phyloP scores from a whole-genome alignment of 2,329 filamentous ascomycete species.

The Malbranchea cinnamomea region DNA sequence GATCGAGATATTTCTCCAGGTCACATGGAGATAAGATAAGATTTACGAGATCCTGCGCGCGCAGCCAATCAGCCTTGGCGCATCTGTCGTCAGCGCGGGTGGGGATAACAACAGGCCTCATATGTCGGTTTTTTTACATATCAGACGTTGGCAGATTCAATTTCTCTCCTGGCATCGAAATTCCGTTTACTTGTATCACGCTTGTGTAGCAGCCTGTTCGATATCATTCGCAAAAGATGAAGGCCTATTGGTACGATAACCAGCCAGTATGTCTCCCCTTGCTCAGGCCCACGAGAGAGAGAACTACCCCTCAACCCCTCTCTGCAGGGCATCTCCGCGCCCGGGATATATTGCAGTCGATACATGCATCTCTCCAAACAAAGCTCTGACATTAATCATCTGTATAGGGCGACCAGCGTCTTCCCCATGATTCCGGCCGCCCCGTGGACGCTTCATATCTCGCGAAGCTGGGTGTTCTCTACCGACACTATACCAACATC shows the following conservation, averaged over 20 bases:
- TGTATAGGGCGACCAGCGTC: conserved; percentile 75
- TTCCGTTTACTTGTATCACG: no score
- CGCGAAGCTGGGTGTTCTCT: conserved; percentile 61
- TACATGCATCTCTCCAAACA: not conserved
- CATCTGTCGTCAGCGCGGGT: conserved; percentile 6
- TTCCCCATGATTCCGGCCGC: conserved; percentile 72
- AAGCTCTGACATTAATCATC: conserved; percentile 8
- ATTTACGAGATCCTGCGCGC: conserved; percentile 1
- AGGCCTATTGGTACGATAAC: conserved; percentile 59
- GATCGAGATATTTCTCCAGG: not conserved
- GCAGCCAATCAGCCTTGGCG: conserved; percentile 1
- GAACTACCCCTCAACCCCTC: conserved; percentile 1
- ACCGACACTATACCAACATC: conserved; percentile 52
- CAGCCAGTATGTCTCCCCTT: conserved; percentile 33
- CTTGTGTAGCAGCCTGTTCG: no score
- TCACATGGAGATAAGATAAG: not conserved
- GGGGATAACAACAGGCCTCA: no score
- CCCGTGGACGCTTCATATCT: conserved; percentile 52
- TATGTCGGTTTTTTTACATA: no score
- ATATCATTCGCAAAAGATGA: conserved; percentile 39
- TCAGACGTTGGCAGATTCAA: no score
- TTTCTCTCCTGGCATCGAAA: no score
- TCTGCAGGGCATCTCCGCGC: not conserved
- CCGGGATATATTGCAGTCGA: not conserved
- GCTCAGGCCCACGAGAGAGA: conserved; percentile 1